Conservation (phyloP, 371 early-diverging fungal genomes). For the Dipsacomyces acuminosporus region DNA sequence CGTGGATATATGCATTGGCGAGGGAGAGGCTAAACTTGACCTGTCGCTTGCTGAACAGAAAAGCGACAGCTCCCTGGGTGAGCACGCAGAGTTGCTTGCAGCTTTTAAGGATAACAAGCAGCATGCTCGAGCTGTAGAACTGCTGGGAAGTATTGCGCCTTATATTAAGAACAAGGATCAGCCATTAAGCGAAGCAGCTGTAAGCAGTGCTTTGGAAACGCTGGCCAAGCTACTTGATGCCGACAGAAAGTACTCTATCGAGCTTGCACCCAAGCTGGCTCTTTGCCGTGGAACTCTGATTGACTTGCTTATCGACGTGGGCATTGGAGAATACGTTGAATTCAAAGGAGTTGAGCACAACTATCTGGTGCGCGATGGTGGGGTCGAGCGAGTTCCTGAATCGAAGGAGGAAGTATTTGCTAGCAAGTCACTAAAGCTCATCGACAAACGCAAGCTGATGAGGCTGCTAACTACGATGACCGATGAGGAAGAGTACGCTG, state of each 20-base stretch:
- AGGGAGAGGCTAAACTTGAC: neutral
- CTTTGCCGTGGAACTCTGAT: conserved; percentile 69
- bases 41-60: too few species aligned
- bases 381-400: conserved; percentile 60
- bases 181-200: neutral
- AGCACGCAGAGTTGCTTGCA: too few species aligned
- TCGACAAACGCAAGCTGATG: conserved; percentile 89
- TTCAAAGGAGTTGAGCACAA: conserved; percentile 76
- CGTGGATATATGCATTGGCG: conserved; percentile 13
- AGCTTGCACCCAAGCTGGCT: conserved; percentile 74
- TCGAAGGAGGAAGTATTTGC: conserved; percentile 91
- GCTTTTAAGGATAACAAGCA: too few species aligned
- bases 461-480: conserved; percentile 71
- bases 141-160: too few species aligned
- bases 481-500: conserved; percentile 49
- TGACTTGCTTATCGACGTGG: conserved; percentile 70
- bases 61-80: too few species aligned
- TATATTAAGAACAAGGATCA: neutral
- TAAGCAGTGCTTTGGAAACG: neutral
- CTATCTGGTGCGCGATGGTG: conserved; percentile 51
- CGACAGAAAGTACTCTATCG: conserved; percentile 68
- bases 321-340: conserved; percentile 81
- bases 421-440: conserved; percentile 62
- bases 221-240: conserved; percentile 36
- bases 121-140: too few species aligned